Evolutionary conservation across 371 early-diverging fungal genomes (phyloP).

Genomic region (Haplosporangium sp.): DNA sequence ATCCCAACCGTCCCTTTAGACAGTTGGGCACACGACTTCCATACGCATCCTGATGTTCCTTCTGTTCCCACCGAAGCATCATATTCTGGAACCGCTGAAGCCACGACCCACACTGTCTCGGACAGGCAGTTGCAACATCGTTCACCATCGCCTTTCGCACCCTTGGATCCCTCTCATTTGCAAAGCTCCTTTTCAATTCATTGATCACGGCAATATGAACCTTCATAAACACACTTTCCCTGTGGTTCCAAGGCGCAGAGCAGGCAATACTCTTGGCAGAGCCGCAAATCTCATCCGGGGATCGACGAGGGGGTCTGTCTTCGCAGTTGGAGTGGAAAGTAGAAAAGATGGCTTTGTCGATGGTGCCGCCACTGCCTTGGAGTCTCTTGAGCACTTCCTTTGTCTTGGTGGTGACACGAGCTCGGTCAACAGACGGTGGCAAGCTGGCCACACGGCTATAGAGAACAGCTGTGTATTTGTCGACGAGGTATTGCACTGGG

Average conservation of each 20-base stretch:
- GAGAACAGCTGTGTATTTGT: constrained; percentile 12
- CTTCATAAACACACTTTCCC: constrained; percentile 7
- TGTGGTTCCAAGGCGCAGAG: constrained; percentile 26
- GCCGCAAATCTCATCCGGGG: constrained; percentile 26
- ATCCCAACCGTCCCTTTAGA: constrained; percentile 9
- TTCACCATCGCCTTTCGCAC: constrained; percentile 14
- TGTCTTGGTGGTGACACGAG: neutral
- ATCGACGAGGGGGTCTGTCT: constrained; percentile 20
- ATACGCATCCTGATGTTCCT: constrained; percentile 18
- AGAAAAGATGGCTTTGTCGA: constrained; percentile 27
- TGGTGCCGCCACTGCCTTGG: constrained; percentile 8
- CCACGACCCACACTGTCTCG: constrained; percentile 15
- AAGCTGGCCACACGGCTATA: neutral
- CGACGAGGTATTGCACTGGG: constrained; percentile 19
- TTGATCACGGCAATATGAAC: constrained; percentile 18
- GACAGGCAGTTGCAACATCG: constrained; percentile 13
- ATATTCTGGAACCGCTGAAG: constrained; percentile 15
- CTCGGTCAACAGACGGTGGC: constrained; percentile 8
- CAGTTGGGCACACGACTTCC: constrained; percentile 26
- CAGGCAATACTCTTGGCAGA: constrained; percentile 34
- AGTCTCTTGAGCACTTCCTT: neutral
- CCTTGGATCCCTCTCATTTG: constrained; percentile 1
- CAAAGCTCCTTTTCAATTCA: neutral
- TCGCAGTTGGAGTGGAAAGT: constrained; percentile 18
- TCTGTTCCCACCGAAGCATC: constrained; percentile 36